These are phyloP conservation scores for Paecilomyces dactylethromorphus DNA, from an alignment of 2,329 filamentous ascomycete genomes.

Conservation along the genomic window DNA sequence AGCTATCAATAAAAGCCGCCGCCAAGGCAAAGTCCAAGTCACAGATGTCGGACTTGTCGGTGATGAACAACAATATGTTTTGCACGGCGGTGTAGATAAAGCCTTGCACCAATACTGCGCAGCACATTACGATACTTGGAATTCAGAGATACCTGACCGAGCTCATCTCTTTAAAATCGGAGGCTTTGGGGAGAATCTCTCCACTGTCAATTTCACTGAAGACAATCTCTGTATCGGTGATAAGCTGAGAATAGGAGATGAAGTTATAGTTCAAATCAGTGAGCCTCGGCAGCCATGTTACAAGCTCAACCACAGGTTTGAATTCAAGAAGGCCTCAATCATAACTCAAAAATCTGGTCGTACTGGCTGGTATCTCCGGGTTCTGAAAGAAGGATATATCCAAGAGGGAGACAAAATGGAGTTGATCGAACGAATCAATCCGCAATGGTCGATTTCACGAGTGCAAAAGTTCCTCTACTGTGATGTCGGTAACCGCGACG, in stretches of 20 bases:
- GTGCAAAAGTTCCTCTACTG: conserved; percentile 59
- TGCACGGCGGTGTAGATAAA: conserved; percentile 59
- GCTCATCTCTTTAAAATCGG: conserved; percentile 49
- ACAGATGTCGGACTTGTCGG: conserved; percentile 44
- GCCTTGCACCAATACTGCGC: conserved; percentile 57
- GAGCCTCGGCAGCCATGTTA: conserved; percentile 60
- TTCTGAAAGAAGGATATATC: conserved; percentile 51
- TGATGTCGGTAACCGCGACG: conserved; percentile 42
- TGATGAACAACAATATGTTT: conserved; percentile 57
- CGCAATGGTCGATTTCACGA: conserved; percentile 56
- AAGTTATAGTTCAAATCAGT: conserved; percentile 52
- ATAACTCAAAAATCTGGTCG: conserved; percentile 51
- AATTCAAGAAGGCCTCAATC: conserved; percentile 55
- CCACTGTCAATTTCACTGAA: conserved; percentile 54
- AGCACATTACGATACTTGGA: conserved; percentile 53
- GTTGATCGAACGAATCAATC: conserved; percentile 50
- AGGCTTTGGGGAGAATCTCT: conserved; percentile 61
- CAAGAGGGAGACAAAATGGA: conserved; percentile 51
- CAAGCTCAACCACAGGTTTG: conserved; percentile 63
- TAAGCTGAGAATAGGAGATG: conserved; percentile 45
- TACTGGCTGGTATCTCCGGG: conserved; percentile 62
- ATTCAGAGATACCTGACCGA: conserved; percentile 45
- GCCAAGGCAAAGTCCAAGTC: background rate
- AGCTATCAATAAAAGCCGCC: background rate
- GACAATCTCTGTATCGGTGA: conserved; percentile 61